These are phyloP conservation scores for Goniomonas avonlea DNA, from an alignment of 78 protist genomes.

Conservation along the genomic window DNA sequence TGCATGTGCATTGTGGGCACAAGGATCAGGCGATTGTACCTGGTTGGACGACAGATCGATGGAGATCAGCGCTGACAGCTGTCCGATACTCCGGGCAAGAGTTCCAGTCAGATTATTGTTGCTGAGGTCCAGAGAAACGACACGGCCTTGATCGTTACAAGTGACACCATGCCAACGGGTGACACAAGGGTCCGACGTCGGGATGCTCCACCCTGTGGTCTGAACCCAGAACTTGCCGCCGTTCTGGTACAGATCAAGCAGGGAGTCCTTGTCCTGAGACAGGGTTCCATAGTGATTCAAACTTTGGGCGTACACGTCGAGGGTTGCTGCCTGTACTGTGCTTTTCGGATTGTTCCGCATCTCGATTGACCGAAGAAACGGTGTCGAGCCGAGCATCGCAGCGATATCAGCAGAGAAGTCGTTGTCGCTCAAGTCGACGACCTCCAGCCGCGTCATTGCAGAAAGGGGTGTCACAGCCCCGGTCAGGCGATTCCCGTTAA, in stretches of 20 bases:
- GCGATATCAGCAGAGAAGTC: not conserved
- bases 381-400: too few species aligned
- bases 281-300: too few species aligned
- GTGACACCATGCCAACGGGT: not conserved
- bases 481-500: not conserved
- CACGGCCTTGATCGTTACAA: slow-evolving; percentile 21
- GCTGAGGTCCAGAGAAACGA: not conserved
- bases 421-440: slow-evolving; percentile 7
- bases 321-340: too few species aligned
- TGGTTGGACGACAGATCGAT: too few species aligned
- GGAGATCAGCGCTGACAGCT: too few species aligned
- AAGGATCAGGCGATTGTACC: too few species aligned
- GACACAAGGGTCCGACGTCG: not conserved
- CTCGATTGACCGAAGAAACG: too few species aligned
- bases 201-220: not conserved
- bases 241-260: not conserved
- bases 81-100: not conserved
- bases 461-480: not conserved
- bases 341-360: too few species aligned
- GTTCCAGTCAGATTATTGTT: slow-evolving; percentile 6
- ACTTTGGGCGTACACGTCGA: too few species aligned
- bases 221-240: not conserved
- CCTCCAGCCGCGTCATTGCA: not conserved
- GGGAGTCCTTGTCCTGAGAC: slow-evolving; percentile 12
- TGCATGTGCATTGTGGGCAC: too few species aligned